Base-by-base conservation (phyloP, 495 filamentous ascomycete genomes). In the Tuber magnatum region DNA sequence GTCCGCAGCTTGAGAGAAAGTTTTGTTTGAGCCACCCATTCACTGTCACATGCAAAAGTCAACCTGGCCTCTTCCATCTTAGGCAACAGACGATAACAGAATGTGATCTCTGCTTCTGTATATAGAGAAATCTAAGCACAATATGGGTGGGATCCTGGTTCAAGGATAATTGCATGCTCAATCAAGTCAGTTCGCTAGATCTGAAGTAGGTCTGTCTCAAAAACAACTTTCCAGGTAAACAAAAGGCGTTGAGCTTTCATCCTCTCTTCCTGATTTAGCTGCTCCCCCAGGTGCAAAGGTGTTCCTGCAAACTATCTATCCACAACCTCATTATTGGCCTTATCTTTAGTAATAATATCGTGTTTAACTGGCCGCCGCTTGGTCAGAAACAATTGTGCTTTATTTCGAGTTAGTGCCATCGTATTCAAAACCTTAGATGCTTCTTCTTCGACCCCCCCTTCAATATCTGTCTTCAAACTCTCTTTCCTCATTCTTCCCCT, bases 121-220 rank as follows among this genome's bases (percentile, higher is more conserved):
- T 44, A 44, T 0, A 44, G 16, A 1, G 43, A 14, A 3, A 44
- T 44, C 14, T 2, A 0, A 0, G 44, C 44, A 7, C 44, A 18
- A 3, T 48, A 0, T 0, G 44, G 18, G 0, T 7, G 2, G 1
- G 44, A 2, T 6, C 5, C 44, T 0, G 44, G 20, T 0, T 0
- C 6, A 0, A 48, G 20, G 0, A 48, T 4, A 24, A 48, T 48
- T 0, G 20, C 44, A 48, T 48, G 20, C 18, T 48, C 20, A 22
- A 48, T 48, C 20, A 48, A 24, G 5, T 48, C 44, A 0, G 44
- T 48, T 7, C 7, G 1, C 20, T n/a, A 1, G 0, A 44, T 44
- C 3, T 16, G 1, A 0, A 44, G 1, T 0, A 48, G 5, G 5
- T 48, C 44, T 0, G 44, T 48, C 5, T 48, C 44, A 22, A 48